Evolutionary conservation across 306 rosid genomes (phyloP), one percentile per base, ranked within the genome.

Genomic region (Quercus cerris): DNA sequence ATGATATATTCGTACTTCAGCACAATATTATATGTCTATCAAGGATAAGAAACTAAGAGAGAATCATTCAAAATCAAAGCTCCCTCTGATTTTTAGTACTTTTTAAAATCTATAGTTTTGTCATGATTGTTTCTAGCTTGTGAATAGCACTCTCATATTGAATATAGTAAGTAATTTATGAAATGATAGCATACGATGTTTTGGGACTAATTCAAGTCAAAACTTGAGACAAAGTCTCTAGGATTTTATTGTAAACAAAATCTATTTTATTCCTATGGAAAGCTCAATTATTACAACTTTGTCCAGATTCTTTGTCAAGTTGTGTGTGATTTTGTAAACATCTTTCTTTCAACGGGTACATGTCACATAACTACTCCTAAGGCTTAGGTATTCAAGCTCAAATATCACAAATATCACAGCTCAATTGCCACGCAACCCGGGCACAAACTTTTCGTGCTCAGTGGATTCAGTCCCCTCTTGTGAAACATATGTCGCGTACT

Each of bases 401-500:
- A 68, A 68, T 80, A 61, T 85, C 56, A 49, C 75, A 57, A 73
- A 5, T 19, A 22, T 84, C 23, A 35, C 67, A 66, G 91, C 84
- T 81, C 90, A 84, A 80, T 70, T 88, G 1, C 66, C 54, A 59
- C 62, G 49, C 8, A 75, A 62, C 78, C 41, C 54, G 55, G 84
- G 75, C 75, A 63, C 94, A 73, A 73, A 80, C 79, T 90, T 86
- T 57, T 66, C 91, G 35, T 92, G 98, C 83, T 70, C 89, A 17
- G 80, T 73, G 8, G 81, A 86, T 78, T 77, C 88, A 57, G 77
- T 81, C 28, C 31, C 87, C 74, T 81, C 86, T 1, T 94, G 98
- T 70, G 74, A 85, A n/a, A 77, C 97, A 1, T 94, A 92, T 22
- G 90, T 91, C 18, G 68, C 93, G 5, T 94, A 91, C 90, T 78